Evolutionary conservation across 2,329 filamentous ascomycete species (phyloP), one percentile per base, ranked within the genome.

Genomic region (Hirsutella rhossiliensis): DNA sequence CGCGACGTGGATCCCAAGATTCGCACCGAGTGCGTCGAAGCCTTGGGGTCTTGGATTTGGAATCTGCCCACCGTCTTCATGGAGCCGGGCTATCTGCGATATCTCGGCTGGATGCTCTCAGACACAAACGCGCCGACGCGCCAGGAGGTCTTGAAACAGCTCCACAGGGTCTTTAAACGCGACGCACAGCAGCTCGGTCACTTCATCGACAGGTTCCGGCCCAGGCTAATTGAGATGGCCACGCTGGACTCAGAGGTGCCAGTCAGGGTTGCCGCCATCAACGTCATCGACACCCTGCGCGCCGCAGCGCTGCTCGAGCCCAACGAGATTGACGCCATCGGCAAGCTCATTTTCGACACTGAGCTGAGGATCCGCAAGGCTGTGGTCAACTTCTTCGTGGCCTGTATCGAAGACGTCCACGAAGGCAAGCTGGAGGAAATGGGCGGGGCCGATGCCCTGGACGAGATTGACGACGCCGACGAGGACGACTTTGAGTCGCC

Each of bases 51-150:
- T 36, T 98, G 92, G 92, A 94, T 97, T 52, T 76, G 81, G 59
- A 77, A 77, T 11, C 78, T 95, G 42, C 87, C 89, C 2, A 87
- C 87, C 40, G 76, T 86, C 39, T 98, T 95, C 64, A 87, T 96
- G 61, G 86, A 96, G 51, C 87, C 87, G 2, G 76, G 83, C 53
- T 95, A 95, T 63, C 69, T 98, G 42, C 82, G 92, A 48, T 98
- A 98, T 56, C 72, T 98, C 6, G 92, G 92, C 43, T 98, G 92
- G 92, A 82, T 95, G 57, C 72, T 98, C 28, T 95, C 89, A 5
- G 92, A 98, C 59, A 75, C 80, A 4, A 74, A 81, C 47, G 72
- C 81, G 1, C 67, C 79, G 9, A 89, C 87, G 19, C 78, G 92
- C 43, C 75, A 82, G n/a, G 88, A 95, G 60, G 87, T 94, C 3